phyloP scores from a whole-genome alignment of 305 asterid genomes.

The Lippia alba region DNA sequence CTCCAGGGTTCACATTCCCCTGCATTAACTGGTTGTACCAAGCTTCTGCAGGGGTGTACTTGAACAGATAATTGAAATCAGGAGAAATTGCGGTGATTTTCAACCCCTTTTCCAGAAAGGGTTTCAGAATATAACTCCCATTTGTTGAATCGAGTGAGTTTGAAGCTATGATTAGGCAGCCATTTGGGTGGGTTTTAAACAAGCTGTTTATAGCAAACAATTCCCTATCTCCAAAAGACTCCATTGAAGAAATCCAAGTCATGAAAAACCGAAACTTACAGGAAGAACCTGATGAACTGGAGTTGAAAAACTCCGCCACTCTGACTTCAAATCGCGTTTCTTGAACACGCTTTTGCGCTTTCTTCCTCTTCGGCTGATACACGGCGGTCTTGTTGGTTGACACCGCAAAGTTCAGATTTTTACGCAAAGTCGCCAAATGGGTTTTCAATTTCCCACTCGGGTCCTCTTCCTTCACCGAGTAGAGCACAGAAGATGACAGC shows the following conservation, averaged over 20 bases:
- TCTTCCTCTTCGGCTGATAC: constrained; percentile 38
- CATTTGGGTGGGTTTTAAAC: constrained; percentile 67
- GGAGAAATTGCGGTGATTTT: constrained; percentile 67
- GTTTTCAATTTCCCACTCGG: constrained; percentile 41
- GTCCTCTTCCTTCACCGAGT: constrained; percentile 42
- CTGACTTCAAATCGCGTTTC: constrained; percentile 50
- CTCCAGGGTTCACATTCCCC: constrained; percentile 74
- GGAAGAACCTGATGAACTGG: constrained; percentile 34
- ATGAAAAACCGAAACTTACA: constrained; percentile 70
- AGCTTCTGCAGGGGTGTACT: constrained; percentile 60
- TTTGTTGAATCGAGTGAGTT: constrained; percentile 65
- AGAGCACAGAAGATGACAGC: constrained; percentile 35
- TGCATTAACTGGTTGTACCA: constrained; percentile 64
- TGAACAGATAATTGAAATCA: constrained; percentile 62
- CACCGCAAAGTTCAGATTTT: constrained; percentile 50
- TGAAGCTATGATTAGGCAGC: constrained; percentile 70
- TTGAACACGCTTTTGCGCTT: constrained; percentile 30
- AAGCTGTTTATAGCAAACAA: constrained; percentile 53
- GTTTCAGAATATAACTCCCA: constrained; percentile 60
- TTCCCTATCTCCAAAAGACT: constrained; percentile 72
- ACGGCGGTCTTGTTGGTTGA: constrained; percentile 32
- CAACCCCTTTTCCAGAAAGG: constrained; percentile 60
- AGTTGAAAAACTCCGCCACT: constrained; percentile 55
- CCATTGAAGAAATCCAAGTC: constrained; percentile 79
- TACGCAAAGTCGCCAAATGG: constrained; percentile 49